Evolutionary conservation across 2,329 filamentous ascomycete species (phyloP), one percentile per base, ranked within the genome.

Genomic region (Aureobasidium uvarum): DNA sequence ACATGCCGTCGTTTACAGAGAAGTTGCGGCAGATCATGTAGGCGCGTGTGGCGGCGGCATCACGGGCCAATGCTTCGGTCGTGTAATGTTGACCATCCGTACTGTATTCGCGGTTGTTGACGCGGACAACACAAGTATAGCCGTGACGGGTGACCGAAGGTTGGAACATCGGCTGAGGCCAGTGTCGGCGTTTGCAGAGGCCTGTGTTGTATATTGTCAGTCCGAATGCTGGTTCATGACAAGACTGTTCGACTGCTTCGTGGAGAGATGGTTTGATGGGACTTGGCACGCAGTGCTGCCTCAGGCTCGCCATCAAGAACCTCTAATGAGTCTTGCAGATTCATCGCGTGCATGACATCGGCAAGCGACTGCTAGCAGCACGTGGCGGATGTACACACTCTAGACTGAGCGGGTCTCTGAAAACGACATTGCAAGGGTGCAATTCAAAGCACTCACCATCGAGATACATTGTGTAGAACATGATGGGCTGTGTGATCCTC

Each of bases 11-110:
- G 76, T 96, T 97, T 77, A 96, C 91, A 65, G 92, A 96, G 80
- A 97, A 97, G 83, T 96, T 96, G 69, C 92, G 89, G 83, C 94
- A 97, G 71, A 97, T 95, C 86, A 96, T 94, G 79, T 96, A 98
- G 66, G 94, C 94, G 68, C 92, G 90, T 86, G 96, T 96, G 67
- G 94, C 94, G 31, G 94, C 94, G 73, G 94, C 95, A 77, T 98
- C 93, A 74, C 92, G 91, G 54, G 94, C 94, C 70, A 96, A 83
- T 56, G 85, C 82, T 75, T 94, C 90, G 68, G 89, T 90, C 75
- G 90, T 87, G 80, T 95, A 96, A 69, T 89, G 85, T 43, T 63
- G 60, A 43, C 90, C 85, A 77, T 96, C 92, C 50, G 93, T 96
- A 77, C 93, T 91, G 81, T 97, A 98, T 81, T 96, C 92, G 74